Evolutionary conservation across 2,329 filamentous ascomycete genomes (phyloP).

Genomic region (Endoconidiophora polonica): DNA sequence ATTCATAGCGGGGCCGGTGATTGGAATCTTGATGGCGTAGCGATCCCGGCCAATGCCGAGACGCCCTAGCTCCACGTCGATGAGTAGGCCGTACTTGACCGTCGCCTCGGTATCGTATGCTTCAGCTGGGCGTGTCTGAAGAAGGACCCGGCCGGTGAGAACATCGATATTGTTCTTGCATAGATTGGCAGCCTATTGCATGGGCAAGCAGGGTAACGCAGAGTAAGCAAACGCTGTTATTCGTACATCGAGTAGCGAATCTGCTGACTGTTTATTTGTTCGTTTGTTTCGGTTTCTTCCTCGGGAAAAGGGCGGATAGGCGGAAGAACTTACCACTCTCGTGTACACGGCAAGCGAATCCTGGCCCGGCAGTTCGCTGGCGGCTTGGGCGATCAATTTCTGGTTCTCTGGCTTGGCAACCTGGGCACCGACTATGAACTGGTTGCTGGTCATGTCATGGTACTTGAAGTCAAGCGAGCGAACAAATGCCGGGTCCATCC

Average conservation of each 20-base stretch:
- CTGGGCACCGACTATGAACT: conserved; percentile 31
- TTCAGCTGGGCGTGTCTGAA: conserved; percentile 30
- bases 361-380: conserved; percentile 27
- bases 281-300: no score
- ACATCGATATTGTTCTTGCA: conserved; percentile 29
- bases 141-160: conserved; percentile 30
- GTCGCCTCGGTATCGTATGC: conserved; percentile 29
- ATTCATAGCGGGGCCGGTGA: conserved; percentile 29
- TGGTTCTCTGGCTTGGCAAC: conserved; percentile 27
- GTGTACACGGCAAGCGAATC: conserved; percentile 33
- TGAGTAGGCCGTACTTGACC: conserved; percentile 29
- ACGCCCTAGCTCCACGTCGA: conserved; percentile 28
- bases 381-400: conserved; percentile 25
- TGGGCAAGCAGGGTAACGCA: background rate
- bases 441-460: conserved; percentile 34
- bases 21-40: conserved; percentile 35
- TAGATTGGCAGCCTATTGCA: conserved; percentile 24
- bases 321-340: conserved; percentile 21
- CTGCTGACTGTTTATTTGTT: no score
- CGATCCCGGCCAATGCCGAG: conserved; percentile 28
- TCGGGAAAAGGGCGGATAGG: background rate
- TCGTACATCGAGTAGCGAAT: no score
- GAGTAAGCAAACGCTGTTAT: background rate
- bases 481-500: conserved; percentile 33
- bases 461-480: conserved; percentile 27